These are phyloP conservation scores for Chalara sp. DNA, from an alignment of 2,329 filamentous ascomycete species.

Conservation along the genomic window DNA sequence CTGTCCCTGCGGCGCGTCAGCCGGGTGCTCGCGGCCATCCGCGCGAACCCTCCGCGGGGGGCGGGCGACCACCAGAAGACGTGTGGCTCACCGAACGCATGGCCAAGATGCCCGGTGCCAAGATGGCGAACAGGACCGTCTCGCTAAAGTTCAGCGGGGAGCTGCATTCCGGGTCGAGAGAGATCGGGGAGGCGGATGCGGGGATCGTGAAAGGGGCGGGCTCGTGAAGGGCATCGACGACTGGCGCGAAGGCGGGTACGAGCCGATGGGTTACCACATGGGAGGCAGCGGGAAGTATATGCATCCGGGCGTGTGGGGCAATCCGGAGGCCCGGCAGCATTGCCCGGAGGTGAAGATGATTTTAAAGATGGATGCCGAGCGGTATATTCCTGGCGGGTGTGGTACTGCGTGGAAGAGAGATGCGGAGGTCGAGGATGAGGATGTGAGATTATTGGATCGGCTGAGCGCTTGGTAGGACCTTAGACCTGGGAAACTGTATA, in stretches of 20 bases:
- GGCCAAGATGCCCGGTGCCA: background rate
- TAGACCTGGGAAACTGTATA: no score
- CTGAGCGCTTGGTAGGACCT: no score
- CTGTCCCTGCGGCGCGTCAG: background rate
- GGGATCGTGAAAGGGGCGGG: constrained; percentile 4
- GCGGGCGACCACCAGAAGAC: background rate
- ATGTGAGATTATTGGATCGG: no score
- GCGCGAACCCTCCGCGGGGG: background rate
- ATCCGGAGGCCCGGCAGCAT: background rate
- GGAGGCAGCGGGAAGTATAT: background rate
- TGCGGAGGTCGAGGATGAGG: background rate
- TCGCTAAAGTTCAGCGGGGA: background rate
- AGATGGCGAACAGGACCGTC: background rate
- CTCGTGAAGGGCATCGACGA: background rate
- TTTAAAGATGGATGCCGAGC: background rate
- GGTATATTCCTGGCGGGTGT: background rate
- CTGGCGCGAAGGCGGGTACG: background rate
- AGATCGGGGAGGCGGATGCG: constrained; percentile 2
- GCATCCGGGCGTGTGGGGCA: background rate
- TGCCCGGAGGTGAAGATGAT: background rate
- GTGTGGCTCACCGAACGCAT: background rate
- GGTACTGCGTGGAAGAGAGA: background rate
- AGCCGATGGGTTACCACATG: background rate
- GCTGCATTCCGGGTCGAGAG: background rate
- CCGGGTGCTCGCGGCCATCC: background rate